Percentiles rank a stretch among this genome's conserved stretches.
These are phyloP conservation scores for Zymoseptoria pseudotritici DNA, from an alignment of 2,329 filamentous ascomycete species.

Conservation along the genomic window DNA sequence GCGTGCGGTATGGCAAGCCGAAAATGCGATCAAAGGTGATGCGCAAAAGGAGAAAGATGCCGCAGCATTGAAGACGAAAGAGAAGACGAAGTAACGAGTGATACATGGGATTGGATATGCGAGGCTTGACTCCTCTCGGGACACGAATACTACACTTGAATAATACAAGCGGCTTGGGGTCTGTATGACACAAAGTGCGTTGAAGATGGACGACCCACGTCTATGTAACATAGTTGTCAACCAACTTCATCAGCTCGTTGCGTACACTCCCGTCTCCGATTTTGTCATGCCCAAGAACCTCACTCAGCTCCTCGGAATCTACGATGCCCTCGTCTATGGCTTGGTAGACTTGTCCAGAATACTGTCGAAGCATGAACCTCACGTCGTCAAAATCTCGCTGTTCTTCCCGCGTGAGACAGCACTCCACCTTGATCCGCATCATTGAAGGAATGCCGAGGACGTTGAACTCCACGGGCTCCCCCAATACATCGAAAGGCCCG, in stretches of 20 bases:
- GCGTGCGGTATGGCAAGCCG: slow-evolving; percentile 45
- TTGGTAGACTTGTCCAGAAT: background rate
- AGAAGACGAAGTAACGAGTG: background rate
- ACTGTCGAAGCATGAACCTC: background rate
- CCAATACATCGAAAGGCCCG: slow-evolving; percentile 4
- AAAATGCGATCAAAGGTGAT: slow-evolving; percentile 33
- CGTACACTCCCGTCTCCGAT: background rate
- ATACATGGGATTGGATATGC: background rate
- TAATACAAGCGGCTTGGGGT: background rate
- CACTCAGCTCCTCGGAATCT: background rate
- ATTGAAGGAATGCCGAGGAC: slow-evolving; percentile 4
- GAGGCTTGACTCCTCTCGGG: background rate
- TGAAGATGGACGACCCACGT: background rate
- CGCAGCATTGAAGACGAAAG: background rate
- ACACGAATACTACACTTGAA: background rate
- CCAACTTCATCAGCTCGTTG: background rate
- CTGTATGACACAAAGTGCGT: background rate
- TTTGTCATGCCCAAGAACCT: background rate
- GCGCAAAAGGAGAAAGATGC: background rate
- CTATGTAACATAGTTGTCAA: background rate
- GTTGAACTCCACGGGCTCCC: slow-evolving; percentile 2
- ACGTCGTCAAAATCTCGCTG: slow-evolving; percentile 5
- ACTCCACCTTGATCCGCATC: slow-evolving; percentile 6
- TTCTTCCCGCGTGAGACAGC: slow-evolving; percentile 4
- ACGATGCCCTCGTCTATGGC: background rate